A percentile compares a stretch with the other conserved stretches of the same genome.
phyloP scores from a whole-genome alignment of 2,329 filamentous ascomycete species.

The Sphaerulina musiva region DNA sequence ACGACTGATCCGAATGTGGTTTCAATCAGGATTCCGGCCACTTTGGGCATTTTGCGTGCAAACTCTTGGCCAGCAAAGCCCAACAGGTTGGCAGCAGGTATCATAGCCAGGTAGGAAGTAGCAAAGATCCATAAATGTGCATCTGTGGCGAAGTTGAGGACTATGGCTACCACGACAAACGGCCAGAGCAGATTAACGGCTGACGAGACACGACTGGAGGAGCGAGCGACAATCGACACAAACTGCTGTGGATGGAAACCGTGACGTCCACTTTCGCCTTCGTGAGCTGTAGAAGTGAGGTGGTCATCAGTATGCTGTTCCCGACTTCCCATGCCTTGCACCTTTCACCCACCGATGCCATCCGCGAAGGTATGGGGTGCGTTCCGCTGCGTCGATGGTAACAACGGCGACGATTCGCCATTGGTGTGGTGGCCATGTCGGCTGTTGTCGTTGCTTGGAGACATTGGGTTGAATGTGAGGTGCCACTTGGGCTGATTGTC shows the following conservation, averaged over 20 bases:
- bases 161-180: slow-evolving; percentile 42
- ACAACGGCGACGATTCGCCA: slow-evolving; percentile 12
- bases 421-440: neutral
- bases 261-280: slow-evolving; percentile 43
- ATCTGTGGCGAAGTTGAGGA: slow-evolving; percentile 42
- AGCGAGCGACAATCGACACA: slow-evolving; percentile 39
- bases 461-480: too few relatives aligned
- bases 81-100: slow-evolving; percentile 46
- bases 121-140: slow-evolving; percentile 42
- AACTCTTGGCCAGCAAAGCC: slow-evolving; percentile 63
- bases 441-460: neutral
- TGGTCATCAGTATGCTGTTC: neutral
- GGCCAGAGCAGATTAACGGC: slow-evolving; percentile 47
- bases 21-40: slow-evolving; percentile 54
- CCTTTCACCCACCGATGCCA: slow-evolving; percentile 1
- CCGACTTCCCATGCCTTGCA: neutral
- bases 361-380: slow-evolving; percentile 18
- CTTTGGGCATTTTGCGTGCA: slow-evolving; percentile 66
- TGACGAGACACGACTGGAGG: slow-evolving; percentile 41
- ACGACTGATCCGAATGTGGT: slow-evolving; percentile 60
- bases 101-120: slow-evolving; percentile 45
- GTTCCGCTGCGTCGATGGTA: slow-evolving; percentile 9
- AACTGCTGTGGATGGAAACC: slow-evolving; percentile 42
- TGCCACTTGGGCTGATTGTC: too few relatives aligned
- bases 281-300: slow-evolving; percentile 18